These are phyloP conservation scores for Juglanconis oblonga DNA, from an alignment of 2,329 filamentous ascomycete species.

Conservation along the genomic window DNA sequence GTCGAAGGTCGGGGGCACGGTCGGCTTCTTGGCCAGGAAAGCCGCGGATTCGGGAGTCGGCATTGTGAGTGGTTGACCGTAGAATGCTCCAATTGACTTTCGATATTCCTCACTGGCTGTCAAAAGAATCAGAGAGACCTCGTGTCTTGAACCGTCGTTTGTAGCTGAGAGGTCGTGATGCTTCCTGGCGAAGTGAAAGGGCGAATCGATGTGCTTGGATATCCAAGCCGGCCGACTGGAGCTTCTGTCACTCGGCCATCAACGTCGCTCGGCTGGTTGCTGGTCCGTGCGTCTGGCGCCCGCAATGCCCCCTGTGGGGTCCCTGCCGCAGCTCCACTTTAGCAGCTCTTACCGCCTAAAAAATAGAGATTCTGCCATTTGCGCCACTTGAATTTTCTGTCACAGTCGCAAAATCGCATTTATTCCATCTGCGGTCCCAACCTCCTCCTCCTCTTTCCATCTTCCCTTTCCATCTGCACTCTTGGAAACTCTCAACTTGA, in stretches of 20 bases:
- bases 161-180: constrained; percentile 4
- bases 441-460: not conserved
- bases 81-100: constrained; percentile 7
- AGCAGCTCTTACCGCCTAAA: not conserved
- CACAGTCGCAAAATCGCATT: constrained; percentile 5
- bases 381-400: constrained; percentile 2
- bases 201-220: constrained; percentile 14
- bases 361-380: not conserved
- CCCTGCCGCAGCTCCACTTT: not conserved
- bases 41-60: constrained; percentile 78
- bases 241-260: not conserved
- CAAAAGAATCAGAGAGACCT: not conserved
- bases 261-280: not conserved
- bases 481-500: constrained; percentile 16
- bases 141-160: not conserved
- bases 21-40: constrained; percentile 82
- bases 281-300: constrained; percentile 4
- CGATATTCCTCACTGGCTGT: not conserved
- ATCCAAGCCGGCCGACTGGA: constrained; percentile 4
- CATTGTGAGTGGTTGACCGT: constrained; percentile 46
- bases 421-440: constrained; percentile 13
- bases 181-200: constrained; percentile 7
- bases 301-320: not conserved
- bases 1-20: constrained; percentile 77
- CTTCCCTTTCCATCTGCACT: constrained; percentile 2